Evolutionary conservation across 768 basidiomycete genomes (phyloP).

Genomic region (Lanmaoa rubissima): DNA sequence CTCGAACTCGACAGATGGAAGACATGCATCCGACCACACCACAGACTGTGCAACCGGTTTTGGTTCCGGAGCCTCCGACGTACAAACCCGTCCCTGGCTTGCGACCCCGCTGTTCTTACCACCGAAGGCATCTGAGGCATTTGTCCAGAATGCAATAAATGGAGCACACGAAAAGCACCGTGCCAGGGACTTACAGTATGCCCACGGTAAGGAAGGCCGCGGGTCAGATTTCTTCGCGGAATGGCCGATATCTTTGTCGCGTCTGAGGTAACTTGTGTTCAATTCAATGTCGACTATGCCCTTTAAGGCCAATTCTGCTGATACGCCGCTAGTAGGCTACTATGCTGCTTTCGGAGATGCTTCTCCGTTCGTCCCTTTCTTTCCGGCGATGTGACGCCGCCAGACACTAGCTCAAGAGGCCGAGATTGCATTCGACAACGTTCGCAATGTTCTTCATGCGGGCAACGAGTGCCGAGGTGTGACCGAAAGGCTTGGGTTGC

Average conservation of each 20-base stretch:
- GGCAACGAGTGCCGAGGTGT: neutral
- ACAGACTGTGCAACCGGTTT: too few relatives aligned
- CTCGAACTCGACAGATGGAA: conserved; percentile 47
- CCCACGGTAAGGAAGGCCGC: too few relatives aligned
- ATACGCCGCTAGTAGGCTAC: too few relatives aligned
- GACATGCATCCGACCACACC: conserved; percentile 20
- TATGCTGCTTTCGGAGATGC: too few relatives aligned
- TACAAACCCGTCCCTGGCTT: conserved; percentile 35
- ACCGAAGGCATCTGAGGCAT: conserved; percentile 71
- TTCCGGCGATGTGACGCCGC: neutral
- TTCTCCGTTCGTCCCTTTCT: too few relatives aligned
- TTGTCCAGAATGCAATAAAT: conserved; percentile 71
- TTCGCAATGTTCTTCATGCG: neutral
- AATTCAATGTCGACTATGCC: too few relatives aligned
- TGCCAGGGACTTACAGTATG: too few relatives aligned
- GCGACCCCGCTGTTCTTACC: conserved; percentile 68
- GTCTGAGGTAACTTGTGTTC: too few relatives aligned
- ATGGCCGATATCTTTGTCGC: too few relatives aligned
- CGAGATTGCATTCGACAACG: neutral
- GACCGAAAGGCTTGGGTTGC: neutral
- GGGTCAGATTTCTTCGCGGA: too few relatives aligned
- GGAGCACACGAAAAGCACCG: conserved; percentile 37
- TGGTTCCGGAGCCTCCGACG: conserved; percentile 41
- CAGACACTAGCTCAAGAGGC: neutral
- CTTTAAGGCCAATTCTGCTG: too few relatives aligned